phyloP scores from a whole-genome alignment of 176 grass and related monocot genomes.

The Musa troglodytarum region DNA sequence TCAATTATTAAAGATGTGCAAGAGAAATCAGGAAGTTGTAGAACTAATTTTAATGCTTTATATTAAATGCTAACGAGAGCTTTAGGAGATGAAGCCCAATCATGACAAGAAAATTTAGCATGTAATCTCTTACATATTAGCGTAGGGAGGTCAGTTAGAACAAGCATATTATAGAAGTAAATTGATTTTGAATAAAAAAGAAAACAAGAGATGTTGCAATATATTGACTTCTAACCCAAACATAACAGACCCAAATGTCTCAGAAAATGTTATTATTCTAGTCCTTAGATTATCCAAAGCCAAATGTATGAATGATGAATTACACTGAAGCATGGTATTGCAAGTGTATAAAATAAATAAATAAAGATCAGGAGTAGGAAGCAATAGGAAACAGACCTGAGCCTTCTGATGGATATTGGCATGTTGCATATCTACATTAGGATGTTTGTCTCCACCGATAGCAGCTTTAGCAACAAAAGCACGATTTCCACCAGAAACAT shows the following conservation, averaged over 20 bases:
- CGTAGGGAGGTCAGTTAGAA: not conserved
- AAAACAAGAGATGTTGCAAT: not conserved
- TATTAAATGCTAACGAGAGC: too few species aligned
- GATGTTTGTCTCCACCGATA: constrained; percentile 20
- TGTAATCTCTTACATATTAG: not conserved
- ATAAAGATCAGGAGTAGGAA: not conserved
- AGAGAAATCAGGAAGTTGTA: not conserved
- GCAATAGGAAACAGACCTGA: not conserved
- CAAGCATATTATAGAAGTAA: not conserved
- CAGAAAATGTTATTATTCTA: too few species aligned
- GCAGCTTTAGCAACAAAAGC: constrained; percentile 3
- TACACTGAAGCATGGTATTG: not conserved
- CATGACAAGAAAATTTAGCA: not conserved
- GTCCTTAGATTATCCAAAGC: not conserved
- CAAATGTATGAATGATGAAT: not conserved
- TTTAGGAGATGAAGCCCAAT: too few species aligned
- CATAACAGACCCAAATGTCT: not conserved
- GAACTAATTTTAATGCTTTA: not conserved
- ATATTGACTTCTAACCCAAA: not conserved
- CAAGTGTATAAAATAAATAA: not conserved
- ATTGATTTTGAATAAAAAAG: not conserved
- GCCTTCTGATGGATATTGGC: not conserved
- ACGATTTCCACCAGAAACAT: not conserved
- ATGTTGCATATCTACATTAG: not conserved
- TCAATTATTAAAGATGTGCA: not conserved